A percentile compares a stretch with the other conserved stretches of the same genome.
Evolutionary conservation across 169 alveolate species (phyloP).

Genomic region (Perkinsus marinus): DNA sequence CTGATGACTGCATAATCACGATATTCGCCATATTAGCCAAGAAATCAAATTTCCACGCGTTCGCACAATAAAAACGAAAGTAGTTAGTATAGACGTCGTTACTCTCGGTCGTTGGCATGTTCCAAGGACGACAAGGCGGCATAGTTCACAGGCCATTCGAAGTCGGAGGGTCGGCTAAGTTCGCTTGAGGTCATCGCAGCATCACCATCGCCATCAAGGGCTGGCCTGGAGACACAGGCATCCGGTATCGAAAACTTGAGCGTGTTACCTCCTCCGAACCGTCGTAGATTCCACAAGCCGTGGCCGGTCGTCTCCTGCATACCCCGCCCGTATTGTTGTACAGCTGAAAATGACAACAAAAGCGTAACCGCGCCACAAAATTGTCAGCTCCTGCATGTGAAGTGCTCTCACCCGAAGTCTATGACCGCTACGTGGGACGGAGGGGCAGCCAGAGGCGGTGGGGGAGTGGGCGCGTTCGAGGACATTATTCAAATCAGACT

Average conservation of each 20-base stretch:
- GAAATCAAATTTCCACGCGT: too few relatives aligned
- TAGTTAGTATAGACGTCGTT: background rate
- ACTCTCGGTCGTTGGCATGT: background rate
- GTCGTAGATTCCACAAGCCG: background rate
- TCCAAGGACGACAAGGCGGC: background rate
- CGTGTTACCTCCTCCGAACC: background rate
- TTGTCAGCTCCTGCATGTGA: too few relatives aligned
- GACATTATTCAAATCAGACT: background rate
- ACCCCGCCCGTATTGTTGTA: background rate
- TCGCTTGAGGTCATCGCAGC: background rate
- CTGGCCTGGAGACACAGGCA: background rate
- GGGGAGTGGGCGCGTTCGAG: background rate
- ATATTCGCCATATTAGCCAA: too few relatives aligned
- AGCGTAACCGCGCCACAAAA: background rate
- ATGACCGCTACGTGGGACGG: background rate
- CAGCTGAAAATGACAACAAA: background rate
- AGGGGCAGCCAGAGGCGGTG: background rate
- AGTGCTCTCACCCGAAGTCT: background rate
- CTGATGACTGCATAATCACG: too few relatives aligned
- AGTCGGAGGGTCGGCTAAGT: background rate
- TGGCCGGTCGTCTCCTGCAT: background rate
- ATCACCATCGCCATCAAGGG: background rate
- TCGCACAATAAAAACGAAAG: too few relatives aligned
- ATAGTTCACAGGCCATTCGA: background rate
- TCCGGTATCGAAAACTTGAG: too few relatives aligned